Evolutionary conservation across 192 early-diverging fungal species (phyloP), one percentile per base, ranked within the genome.

Genomic region (Haplosporangium gracile): DNA sequence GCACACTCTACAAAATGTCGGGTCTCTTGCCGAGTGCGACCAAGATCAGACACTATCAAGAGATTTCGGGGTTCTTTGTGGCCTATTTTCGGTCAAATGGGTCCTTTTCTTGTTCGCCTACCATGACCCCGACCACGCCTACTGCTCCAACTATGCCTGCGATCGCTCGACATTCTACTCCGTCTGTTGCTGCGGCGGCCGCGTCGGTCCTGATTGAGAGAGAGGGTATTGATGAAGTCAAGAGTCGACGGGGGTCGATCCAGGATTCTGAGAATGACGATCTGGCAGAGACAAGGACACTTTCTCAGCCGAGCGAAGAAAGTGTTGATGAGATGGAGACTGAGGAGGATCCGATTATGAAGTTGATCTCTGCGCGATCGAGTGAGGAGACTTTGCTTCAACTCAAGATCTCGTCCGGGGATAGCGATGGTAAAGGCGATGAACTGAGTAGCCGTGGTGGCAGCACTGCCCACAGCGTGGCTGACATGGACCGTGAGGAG

Each of bases 1-100:
- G n/a, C n/a, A n/a, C n/a, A n/a, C n/a, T n/a, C n/a, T n/a, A 86
- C 72, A 86, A 86, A 72, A 78, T 86, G 84, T 86, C 84, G 42
- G 68, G 79, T 47, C 79, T 81, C 0, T 49, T 86, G 13, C 84
- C 84, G 2, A 72, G 57, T 4, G 65, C 84, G 13, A 81, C 36
- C 42, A 86, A 86, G 68, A 78, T 86, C 70, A 42, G 72, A 9
- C 84, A 86, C n/a, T 86, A 86, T 72, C 84, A 86, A 63, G 84
- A 86, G 75, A 86, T 86, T 22, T 86, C 84, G 18, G 84, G 84
- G 7, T 86, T 86, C 72, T 86, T 86, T 86, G 84, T 86, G 4
- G 84, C 84, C 10, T 65, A 86, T 53, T 86, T 86, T 16, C 74
- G 76, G 20, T 77, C 84, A 5, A 74, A 78, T 74, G 79, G 63